These are phyloP conservation scores for Aureobasidium sp. DNA, from an alignment of 2,329 filamentous ascomycete species.

Conservation along the genomic window DNA sequence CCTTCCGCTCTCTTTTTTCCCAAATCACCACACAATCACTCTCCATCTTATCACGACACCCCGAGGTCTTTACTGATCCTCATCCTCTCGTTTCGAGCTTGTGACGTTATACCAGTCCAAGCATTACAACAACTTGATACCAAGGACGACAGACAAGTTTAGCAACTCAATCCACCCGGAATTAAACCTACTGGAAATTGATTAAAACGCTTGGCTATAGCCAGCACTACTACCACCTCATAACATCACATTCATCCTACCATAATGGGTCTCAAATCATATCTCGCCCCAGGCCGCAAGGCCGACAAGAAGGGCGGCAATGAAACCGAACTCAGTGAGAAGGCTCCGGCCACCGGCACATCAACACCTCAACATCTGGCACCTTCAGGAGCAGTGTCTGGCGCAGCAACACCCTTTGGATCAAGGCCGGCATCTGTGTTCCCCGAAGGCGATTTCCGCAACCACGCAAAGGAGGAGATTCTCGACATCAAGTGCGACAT, in stretches of 20 bases:
- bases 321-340: neutral
- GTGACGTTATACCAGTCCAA: neutral
- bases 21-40: neutral
- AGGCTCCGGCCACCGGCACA: constrained; percentile 3
- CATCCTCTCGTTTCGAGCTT: constrained; percentile 3
- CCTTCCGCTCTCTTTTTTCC: neutral
- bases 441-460: constrained; percentile 27
- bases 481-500: constrained; percentile 51
- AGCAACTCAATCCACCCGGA: neutral
- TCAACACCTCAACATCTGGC: constrained; percentile 3
- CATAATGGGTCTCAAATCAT: constrained; percentile 16
- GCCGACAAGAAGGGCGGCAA: constrained; percentile 10
- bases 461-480: constrained; percentile 36
- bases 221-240: neutral
- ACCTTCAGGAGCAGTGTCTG: neutral
- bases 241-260: neutral
- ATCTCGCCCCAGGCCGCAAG: constrained; percentile 15
- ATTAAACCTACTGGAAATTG: neutral
- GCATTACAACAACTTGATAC: neutral
- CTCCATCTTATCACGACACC: neutral
- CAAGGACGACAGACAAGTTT: neutral
- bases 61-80: constrained; percentile 1
- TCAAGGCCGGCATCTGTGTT: constrained; percentile 30
- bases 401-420: constrained; percentile 18
- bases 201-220: constrained; percentile 7